Evolutionary conservation across 2,329 filamentous ascomycete species (phyloP).

Genomic region (Colletotrichum tabaci): DNA sequence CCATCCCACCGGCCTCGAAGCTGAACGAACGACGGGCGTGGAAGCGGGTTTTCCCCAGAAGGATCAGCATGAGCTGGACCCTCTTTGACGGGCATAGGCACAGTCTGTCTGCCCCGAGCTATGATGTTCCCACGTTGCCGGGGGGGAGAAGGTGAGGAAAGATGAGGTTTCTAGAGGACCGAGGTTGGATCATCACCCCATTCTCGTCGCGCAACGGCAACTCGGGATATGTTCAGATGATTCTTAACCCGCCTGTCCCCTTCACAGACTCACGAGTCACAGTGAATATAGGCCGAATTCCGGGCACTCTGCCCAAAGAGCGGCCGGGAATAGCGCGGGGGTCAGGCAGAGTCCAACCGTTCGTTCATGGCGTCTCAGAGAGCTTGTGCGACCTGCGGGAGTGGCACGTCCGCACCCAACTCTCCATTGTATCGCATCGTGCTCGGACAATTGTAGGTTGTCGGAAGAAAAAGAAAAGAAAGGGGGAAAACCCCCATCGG

Average conservation of each 20-base stretch:
- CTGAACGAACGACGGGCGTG: not conserved
- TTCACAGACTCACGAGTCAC: too few species aligned
- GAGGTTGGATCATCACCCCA: not conserved
- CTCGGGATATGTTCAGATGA: not conserved
- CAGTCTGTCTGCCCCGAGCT: not conserved
- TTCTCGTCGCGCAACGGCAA: not conserved
- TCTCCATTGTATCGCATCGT: slow-evolving; percentile 1
- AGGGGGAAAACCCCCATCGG: not conserved
- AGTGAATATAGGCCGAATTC: not conserved
- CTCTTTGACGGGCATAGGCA: not conserved
- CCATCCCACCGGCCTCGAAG: not conserved
- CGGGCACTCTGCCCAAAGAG: too few species aligned
- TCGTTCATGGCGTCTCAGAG: slow-evolving; percentile 24
- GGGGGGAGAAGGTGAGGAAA: too few species aligned
- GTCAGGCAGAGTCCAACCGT: slow-evolving; percentile 26
- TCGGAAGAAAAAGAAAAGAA: too few species aligned
- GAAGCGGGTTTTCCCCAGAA: slow-evolving; percentile 7
- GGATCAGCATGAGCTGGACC: not conserved
- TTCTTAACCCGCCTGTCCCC: not conserved
- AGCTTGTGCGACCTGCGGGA: not conserved
- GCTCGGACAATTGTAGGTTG: slow-evolving; percentile 21
- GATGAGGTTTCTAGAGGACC: not conserved
- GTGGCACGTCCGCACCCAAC: slow-evolving; percentile 16
- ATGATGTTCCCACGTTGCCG: too few species aligned
- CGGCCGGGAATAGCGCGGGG: not conserved